Base-by-base conservation (phyloP, 805 yeast genomes). In the Kazachstania kunashirensis region DNA sequence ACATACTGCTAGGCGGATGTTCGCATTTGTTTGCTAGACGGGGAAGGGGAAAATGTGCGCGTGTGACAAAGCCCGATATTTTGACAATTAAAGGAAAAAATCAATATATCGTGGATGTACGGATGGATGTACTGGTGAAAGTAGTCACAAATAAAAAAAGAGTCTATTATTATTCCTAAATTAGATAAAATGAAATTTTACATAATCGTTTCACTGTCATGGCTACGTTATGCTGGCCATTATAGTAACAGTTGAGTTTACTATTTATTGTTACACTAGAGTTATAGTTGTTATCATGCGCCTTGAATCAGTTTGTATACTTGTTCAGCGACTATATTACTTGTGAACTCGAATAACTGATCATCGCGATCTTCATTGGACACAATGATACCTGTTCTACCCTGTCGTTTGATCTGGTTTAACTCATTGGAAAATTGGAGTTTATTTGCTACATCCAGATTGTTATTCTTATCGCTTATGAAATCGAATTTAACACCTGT, bases 361-460 rank as follows among this genome's bases (percentile, higher is more conserved):
- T 37, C 37, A 0, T 41, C 41, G 6, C 40, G 40, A 2, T 39
- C 34, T 2, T 41, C 37, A 15, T 48, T 45, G 13, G 39, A 20
- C 8, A 55, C 19, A 3, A 43, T 31, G 8, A 53, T 37, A 13
- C 61, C 61, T 8, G 59, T 55, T 29, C 53, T 47, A 6, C 57
- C 59, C 21, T 56, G 38, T 29, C 57, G 44, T 31, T 39, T 45
- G 5, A 57, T 42, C 18, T 42, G 40, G 5, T 43, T 29, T 9
- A 50, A 13, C 16, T 33, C 44, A 29, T 48, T 36, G 5, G 34
- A 24, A 20, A 48, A 43, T 18, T 40, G 28, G 10, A 29, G 5
- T 23, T 12, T 3, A 8, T 31, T 14, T 12, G 24, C 3, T 6
- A 10, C 4, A 10, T 24, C 17, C 4, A 13, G 12, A 7, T 4